Evolutionary conservation across 2,329 filamentous ascomycete genomes (phyloP).

Genomic region (Camptophora hylomeconis): DNA sequence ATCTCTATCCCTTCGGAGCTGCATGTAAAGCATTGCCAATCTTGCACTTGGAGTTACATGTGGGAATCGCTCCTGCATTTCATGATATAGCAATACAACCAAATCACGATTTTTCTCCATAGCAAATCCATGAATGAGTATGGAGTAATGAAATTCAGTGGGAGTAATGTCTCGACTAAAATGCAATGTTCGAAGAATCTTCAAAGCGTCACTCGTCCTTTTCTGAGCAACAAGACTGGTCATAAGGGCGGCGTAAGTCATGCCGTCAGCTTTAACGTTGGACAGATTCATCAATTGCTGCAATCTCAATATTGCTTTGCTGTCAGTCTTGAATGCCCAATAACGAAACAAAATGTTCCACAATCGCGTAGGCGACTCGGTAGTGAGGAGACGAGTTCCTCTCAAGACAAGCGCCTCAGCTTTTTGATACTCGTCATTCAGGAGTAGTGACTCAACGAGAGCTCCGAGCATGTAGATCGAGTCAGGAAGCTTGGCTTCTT

Average conservation of each 20-base stretch:
- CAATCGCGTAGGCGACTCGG: conserved; percentile 45
- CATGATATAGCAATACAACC: conserved; percentile 38
- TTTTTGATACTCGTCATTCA: conserved; percentile 39
- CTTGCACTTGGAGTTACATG: conserved; percentile 22
- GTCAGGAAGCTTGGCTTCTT: conserved; percentile 37
- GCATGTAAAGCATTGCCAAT: conserved; percentile 23
- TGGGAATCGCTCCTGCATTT: conserved; percentile 25
- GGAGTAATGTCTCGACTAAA: conserved; percentile 25
- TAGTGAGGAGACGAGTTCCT: conserved; percentile 37
- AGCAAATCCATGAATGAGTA: conserved; percentile 38
- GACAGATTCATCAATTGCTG: conserved; percentile 42
- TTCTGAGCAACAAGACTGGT: conserved; percentile 39
- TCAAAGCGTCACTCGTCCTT: conserved; percentile 42
- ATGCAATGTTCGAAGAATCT: conserved; percentile 33
- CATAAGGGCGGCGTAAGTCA: conserved; percentile 51
- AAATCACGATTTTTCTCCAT: conserved; percentile 32
- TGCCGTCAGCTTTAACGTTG: conserved; percentile 38
- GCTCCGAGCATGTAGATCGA: conserved; percentile 47
- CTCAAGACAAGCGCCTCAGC: conserved; percentile 48
- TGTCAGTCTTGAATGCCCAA: conserved; percentile 51
- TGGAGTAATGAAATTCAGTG: conserved; percentile 32
- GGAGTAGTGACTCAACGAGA: conserved; percentile 56
- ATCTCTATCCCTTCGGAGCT: conserved; percentile 24
- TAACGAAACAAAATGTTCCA: conserved; percentile 70
- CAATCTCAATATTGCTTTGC: conserved; percentile 39